Percentiles rank a stretch among this genome's conserved stretches.
These are phyloP conservation scores for Chlorociboria aeruginascens DNA, from an alignment of 495 filamentous ascomycete genomes.

Conservation along the genomic window DNA sequence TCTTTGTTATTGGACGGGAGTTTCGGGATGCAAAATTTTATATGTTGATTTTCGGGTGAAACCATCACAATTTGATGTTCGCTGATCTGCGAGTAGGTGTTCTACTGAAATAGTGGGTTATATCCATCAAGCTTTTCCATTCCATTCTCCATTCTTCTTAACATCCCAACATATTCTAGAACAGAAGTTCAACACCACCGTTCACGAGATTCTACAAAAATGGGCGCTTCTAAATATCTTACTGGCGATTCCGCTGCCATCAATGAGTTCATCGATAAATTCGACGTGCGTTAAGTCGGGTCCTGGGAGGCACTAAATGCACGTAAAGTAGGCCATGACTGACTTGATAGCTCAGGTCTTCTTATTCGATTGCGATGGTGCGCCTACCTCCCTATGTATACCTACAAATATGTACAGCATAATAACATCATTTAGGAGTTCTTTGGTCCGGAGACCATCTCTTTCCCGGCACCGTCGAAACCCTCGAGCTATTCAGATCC, in stretches of 20 bases:
- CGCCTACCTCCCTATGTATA: conserved; percentile 8
- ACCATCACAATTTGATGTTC: no score
- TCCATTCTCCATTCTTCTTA: no score
- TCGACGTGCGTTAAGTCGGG: conserved; percentile 58
- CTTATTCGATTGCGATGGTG: conserved; percentile 95
- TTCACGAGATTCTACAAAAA: neutral
- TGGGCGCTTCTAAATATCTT: conserved; percentile 47
- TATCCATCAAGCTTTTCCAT: no score
- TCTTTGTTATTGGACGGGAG: no score
- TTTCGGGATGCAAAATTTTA: no score
- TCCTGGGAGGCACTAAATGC: neutral
- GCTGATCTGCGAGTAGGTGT: no score
- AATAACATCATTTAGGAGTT: conserved; percentile 51
- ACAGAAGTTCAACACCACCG: no score
- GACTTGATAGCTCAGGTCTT: conserved; percentile 51
- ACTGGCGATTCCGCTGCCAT: conserved; percentile 67
- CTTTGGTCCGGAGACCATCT: conserved; percentile 90
- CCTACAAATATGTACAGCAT: neutral
- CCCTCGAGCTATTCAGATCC: conserved; percentile 63
- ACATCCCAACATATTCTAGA: no score
- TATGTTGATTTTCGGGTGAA: no score
- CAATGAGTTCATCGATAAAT: conserved; percentile 70
- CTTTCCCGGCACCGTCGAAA: conserved; percentile 74
- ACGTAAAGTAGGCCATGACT: neutral
- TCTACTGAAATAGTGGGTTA: no score